Base-by-base conservation (phyloP, 2,329 filamentous ascomycete genomes). In the Colletotrichum truncatum region DNA sequence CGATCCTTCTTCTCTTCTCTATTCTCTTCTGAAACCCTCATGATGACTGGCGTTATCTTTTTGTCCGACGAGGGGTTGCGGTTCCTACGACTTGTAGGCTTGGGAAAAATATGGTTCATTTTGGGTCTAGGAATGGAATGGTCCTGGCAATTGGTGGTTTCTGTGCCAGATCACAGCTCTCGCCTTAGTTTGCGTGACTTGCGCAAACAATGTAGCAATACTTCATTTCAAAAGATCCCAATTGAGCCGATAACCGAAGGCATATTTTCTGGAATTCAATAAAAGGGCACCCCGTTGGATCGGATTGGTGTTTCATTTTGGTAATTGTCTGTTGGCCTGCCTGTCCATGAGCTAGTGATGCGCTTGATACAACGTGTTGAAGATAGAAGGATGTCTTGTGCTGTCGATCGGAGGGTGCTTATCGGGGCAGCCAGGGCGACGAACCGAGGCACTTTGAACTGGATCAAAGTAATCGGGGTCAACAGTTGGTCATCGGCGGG, bases 201-300 rank as follows among this genome's bases (percentile, higher is more conserved):
- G 9, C 26, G 48, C 16, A 32, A 26, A 18, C 32, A 25, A 2
- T 62, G 62, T 55, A 38, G 56, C 49, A 45, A 58, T 65, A 62
- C 16, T 55, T 49, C 43, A 11, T 30, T 51, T 55, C 49, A 45
- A 16, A 55, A 11, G 30, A 62, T 56, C 36, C 36, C 55, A 64
- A 64, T 34, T 34, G 8, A 45, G 18, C 39, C 48, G 7, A 48
- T 26, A 21, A 21, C 10, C 7, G 30, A 46, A 38, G 48, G 26
- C 32, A 41, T 26, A 8, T 32, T 39, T 54, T 14, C 8, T 25
- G 9, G 5, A 12, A 23, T 36, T 8, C n/a, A n/a, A n/a, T n/a
- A n/a, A n/a, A n/a, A n/a, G n/a, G n/a, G n/a, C n/a, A n/a, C n/a
- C n/a, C n/a, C n/a, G n/a, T n/a, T n/a, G n/a, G n/a, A n/a, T n/a